Conservation (phyloP, 1,284 basidiomycete species). For the Pascua sp. region DNA sequence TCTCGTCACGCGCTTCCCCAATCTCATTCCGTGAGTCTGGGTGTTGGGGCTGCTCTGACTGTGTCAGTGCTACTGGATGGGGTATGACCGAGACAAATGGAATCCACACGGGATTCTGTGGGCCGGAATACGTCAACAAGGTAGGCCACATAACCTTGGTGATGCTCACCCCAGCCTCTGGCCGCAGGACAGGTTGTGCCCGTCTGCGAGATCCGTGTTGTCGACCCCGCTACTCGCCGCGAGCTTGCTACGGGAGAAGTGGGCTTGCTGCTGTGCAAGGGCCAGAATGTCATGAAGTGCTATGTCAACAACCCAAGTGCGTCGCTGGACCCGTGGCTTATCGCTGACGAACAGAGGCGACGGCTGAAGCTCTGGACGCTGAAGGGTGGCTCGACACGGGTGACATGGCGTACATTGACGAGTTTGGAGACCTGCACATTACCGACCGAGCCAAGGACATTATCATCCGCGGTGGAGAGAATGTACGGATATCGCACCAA, state of each 20-base stretch:
- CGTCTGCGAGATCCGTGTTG: constrained; percentile 32
- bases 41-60: no score
- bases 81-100: constrained; percentile 46
- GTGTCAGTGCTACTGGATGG: constrained; percentile 28
- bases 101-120: constrained; percentile 33
- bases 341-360: constrained; percentile 27
- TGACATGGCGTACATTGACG: constrained; percentile 37
- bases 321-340: background rate
- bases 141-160: constrained; percentile 14
- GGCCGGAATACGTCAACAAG: constrained; percentile 33
- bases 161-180: constrained; percentile 2
- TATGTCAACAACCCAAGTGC: constrained; percentile 39
- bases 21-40: background rate
- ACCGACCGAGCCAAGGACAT: constrained; percentile 40
- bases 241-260: constrained; percentile 21
- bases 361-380: constrained; percentile 26
- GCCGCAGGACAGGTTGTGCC: constrained; percentile 31
- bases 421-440: constrained; percentile 39
- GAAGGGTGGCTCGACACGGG: constrained; percentile 47
- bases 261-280: constrained; percentile 35
- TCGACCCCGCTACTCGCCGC: constrained; percentile 28
- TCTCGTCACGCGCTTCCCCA: constrained; percentile 33
- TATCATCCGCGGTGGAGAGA: constrained; percentile 47
- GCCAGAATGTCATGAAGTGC: constrained; percentile 43
- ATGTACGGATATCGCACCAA: constrained; percentile 28